Evolutionary conservation across 2,329 filamentous ascomycete genomes (phyloP).

Genomic region (Metarhizium brunneum): DNA sequence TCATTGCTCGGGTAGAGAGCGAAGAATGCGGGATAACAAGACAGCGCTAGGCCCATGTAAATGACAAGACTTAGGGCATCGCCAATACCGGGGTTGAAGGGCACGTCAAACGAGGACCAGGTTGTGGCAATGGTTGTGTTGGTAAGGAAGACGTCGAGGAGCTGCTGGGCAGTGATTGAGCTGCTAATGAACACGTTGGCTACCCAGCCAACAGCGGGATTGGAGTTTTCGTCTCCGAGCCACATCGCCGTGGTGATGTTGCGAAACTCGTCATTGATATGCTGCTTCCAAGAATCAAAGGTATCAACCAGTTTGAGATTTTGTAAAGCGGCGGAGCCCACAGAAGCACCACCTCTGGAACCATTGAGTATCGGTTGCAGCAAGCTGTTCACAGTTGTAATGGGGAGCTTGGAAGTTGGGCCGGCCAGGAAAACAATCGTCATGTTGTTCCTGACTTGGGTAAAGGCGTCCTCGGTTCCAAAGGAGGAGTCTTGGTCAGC

Average conservation of each 20-base stretch:
- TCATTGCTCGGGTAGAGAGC: constrained; percentile 83
- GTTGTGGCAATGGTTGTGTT: constrained; percentile 61
- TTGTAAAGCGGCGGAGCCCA: constrained; percentile 11
- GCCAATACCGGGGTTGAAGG: constrained; percentile 59
- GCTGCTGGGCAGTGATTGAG: constrained; percentile 55
- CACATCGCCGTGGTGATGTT: constrained; percentile 71
- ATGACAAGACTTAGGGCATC: constrained; percentile 69
- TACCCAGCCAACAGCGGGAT: constrained; percentile 62
- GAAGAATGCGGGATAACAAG: constrained; percentile 77
- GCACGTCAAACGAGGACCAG: constrained; percentile 67
- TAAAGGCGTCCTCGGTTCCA: constrained; percentile 28
- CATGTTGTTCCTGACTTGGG: constrained; percentile 19
- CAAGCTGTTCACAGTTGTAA: constrained; percentile 19
- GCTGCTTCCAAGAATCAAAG: constrained; percentile 58
- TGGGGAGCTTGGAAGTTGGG: constrained; percentile 27
- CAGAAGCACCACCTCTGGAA: constrained; percentile 11
- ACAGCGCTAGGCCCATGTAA: constrained; percentile 73
- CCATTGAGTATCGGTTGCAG: constrained; percentile 31
- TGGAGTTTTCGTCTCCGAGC: constrained; percentile 50
- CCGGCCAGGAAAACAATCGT: constrained; percentile 21
- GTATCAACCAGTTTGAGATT: constrained; percentile 48
- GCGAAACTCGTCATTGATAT: constrained; percentile 51
- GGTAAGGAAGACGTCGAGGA: constrained; percentile 55
- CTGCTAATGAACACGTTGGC: constrained; percentile 51
- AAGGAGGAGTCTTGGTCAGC: constrained; percentile 34